Evolutionary conservation across 768 basidiomycete species (phyloP).

Genomic region (Suillus paluster): DNA sequence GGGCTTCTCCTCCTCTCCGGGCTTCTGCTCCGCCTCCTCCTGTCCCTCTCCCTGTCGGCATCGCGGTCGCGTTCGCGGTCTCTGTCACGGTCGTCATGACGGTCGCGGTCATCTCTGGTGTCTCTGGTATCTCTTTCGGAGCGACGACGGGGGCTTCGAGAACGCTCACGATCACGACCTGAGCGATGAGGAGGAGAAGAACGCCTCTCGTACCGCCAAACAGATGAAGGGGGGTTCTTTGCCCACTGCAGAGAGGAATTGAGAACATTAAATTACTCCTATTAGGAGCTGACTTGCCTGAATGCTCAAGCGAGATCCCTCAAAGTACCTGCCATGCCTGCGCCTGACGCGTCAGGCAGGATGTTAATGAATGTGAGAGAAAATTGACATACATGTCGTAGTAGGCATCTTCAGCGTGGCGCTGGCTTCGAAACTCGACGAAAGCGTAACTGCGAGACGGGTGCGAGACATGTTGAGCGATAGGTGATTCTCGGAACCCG

Average conservation of each 20-base stretch:
- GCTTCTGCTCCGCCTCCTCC: constrained; percentile 53
- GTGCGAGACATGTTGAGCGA: constrained; percentile 62
- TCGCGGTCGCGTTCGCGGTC: constrained; percentile 38
- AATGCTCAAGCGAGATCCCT: constrained; percentile 75
- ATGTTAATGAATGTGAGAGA: neutral
- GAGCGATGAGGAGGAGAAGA: constrained; percentile 47
- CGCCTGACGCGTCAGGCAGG: constrained; percentile 15
- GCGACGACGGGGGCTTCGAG: constrained; percentile 57
- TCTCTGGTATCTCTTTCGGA: constrained; percentile 35
- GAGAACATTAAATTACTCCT: neutral
- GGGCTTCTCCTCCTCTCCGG: constrained; percentile 52
- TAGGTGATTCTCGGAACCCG: constrained; percentile 45
- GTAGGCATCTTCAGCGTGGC: constrained; percentile 84
- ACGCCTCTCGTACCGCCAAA: constrained; percentile 76
- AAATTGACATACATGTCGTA: constrained; percentile 69
- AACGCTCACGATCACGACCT: constrained; percentile 48
- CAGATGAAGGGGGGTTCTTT: constrained; percentile 81
- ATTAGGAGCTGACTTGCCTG: constrained; percentile 50
- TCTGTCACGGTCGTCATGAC: constrained; percentile 32
- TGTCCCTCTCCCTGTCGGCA: constrained; percentile 47
- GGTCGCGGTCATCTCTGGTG: constrained; percentile 43
- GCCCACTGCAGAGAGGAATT: constrained; percentile 61
- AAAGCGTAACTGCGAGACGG: constrained; percentile 77
- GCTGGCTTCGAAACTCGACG: constrained; percentile 78
- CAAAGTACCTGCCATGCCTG: constrained; percentile 80